These are phyloP conservation scores for Daldinia vernicosa DNA, from an alignment of 495 filamentous ascomycete species.

Conservation along the genomic window DNA sequence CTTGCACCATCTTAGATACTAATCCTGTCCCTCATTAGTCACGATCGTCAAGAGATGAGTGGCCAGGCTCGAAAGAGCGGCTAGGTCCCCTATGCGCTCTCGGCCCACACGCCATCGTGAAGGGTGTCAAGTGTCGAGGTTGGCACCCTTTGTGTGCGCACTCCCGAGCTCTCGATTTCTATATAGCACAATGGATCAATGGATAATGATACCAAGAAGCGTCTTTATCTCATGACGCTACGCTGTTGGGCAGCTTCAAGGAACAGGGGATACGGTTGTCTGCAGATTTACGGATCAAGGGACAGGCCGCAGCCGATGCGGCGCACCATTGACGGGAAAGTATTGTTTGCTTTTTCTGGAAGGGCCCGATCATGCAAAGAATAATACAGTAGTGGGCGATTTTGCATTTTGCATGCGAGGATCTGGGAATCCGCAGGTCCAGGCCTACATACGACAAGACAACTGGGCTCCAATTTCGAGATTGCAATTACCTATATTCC, in stretches of 20 bases:
- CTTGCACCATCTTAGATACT: constrained; percentile 36
- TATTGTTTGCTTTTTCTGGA: constrained; percentile 41
- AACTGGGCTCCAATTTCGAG: constrained; percentile 34
- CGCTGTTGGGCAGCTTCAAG: constrained; percentile 43
- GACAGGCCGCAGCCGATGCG: constrained; percentile 48
- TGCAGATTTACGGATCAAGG: constrained; percentile 48
- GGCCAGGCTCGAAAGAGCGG: constrained; percentile 30
- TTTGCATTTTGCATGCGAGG: constrained; percentile 39
- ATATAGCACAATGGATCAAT: constrained; percentile 27
- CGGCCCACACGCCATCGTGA: constrained; percentile 15
- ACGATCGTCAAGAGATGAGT: constrained; percentile 93
- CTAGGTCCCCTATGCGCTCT: constrained; percentile 25
- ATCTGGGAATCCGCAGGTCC: constrained; percentile 36
- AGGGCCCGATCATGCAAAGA: constrained; percentile 43
- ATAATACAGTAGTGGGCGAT: constrained; percentile 40
- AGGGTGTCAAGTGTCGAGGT: constrained; percentile 22
- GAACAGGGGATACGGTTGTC: constrained; percentile 44
- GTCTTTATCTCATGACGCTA: constrained; percentile 42
- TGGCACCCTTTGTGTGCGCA: constrained; percentile 25
- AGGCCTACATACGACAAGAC: constrained; percentile 22
- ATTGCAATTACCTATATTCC: constrained; percentile 28
- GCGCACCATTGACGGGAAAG: constrained; percentile 44
- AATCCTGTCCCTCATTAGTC: constrained; percentile 62
- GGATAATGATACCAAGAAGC: constrained; percentile 29
- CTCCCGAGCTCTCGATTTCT: constrained; percentile 29